phyloP scores from a whole-genome alignment of 768 basidiomycete genomes.

The Pulveroboletus ravenelii region DNA sequence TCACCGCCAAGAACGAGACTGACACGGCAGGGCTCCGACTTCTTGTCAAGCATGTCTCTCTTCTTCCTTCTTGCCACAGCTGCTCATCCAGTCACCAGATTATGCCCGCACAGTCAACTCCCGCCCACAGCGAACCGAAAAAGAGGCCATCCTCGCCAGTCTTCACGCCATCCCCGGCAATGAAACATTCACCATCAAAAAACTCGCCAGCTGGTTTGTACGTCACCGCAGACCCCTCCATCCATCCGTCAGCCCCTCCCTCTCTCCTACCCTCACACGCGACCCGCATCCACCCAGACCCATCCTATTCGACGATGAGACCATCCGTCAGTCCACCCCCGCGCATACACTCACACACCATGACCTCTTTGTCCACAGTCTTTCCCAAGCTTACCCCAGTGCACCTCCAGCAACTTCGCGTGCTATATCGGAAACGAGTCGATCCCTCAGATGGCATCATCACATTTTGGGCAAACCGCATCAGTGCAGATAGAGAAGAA shows the following conservation, averaged over 20 bases:
- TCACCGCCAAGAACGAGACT: not conserved
- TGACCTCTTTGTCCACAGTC: constrained; percentile 7
- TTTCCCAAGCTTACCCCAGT: constrained; percentile 23
- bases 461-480: constrained; percentile 24
- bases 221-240: constrained; percentile 16
- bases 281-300: not conserved
- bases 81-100: constrained; percentile 8
- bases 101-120: constrained; percentile 13
- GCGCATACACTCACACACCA: constrained; percentile 1
- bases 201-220: constrained; percentile 18
- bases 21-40: constrained; percentile 1
- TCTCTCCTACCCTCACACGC: not conserved
- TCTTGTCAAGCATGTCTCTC: constrained; percentile 5
- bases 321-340: constrained; percentile 17
- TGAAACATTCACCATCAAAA: constrained; percentile 13
- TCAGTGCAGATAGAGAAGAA: constrained; percentile 17
- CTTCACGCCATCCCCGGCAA: constrained; percentile 23
- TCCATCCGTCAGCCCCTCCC: not conserved
- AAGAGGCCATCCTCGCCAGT: constrained; percentile 6
- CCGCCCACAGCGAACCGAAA: constrained; percentile 13
- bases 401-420: constrained; percentile 22
- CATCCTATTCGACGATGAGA: constrained; percentile 20
- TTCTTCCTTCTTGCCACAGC: not conserved
- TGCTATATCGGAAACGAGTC: constrained; percentile 10
- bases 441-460: constrained; percentile 21